Evolutionary conservation across 2,329 filamentous ascomycete genomes (phyloP).

Genomic region (Fusarium robinianum): DNA sequence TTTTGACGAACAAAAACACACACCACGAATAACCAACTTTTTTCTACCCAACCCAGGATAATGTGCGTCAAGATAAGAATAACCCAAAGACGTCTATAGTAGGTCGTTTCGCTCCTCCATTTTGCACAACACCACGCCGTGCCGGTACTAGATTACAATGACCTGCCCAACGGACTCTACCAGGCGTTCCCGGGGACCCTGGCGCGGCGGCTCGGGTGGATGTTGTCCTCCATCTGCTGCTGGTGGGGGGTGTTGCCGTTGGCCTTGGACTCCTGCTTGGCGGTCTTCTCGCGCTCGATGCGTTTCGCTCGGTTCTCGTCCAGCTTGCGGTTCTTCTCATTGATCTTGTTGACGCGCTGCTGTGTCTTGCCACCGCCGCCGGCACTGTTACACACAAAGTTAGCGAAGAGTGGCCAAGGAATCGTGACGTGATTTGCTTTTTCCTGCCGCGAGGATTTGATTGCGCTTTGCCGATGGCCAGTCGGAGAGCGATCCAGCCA

Average conservation of each 20-base stretch:
- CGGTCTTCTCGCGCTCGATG: conserved; percentile 52
- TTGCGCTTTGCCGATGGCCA: conserved; percentile 9
- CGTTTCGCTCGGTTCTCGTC: conserved; percentile 64
- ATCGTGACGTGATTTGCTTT: background rate
- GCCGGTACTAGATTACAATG: background rate
- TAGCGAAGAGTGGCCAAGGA: conserved; percentile 5
- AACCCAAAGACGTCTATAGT: conserved; percentile 1
- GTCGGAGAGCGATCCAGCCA: no score
- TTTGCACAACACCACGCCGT: no score
- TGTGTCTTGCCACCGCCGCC: conserved; percentile 83
- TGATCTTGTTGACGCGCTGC: conserved; percentile 74
- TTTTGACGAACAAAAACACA: conserved; percentile 15
- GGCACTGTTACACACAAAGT: conserved; percentile 58
- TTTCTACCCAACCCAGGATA: conserved; percentile 21
- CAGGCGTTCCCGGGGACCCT: conserved; percentile 31
- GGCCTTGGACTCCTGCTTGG: conserved; percentile 38
- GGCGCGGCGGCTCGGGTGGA: conserved; percentile 58
- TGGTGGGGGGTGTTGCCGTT: conserved; percentile 33
- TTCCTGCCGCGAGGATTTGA: conserved; percentile 1
- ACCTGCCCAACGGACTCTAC: conserved; percentile 8
- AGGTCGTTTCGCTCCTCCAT: background rate
- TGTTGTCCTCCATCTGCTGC: conserved; percentile 42
- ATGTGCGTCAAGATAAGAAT: conserved; percentile 13
- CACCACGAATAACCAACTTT: conserved; percentile 21
- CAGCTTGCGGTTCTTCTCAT: conserved; percentile 83